phyloP scores from a whole-genome alignment of 208 protist species.

The Trypanosoma congolense region DNA sequence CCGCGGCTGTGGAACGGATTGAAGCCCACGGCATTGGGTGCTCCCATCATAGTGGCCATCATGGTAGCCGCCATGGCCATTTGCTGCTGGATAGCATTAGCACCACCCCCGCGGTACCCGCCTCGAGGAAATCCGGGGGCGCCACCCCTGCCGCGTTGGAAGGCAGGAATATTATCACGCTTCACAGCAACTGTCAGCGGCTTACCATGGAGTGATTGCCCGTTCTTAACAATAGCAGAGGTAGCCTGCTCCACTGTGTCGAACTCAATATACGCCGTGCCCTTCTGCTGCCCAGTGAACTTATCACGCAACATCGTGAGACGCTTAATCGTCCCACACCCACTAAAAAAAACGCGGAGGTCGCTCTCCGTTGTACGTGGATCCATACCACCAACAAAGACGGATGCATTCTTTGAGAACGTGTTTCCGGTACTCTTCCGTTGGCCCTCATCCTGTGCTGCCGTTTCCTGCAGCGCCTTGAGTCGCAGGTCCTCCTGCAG shows the following conservation, averaged over 20 bases:
- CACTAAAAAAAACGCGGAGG: conserved; percentile 87
- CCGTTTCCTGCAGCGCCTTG: conserved; percentile 69
- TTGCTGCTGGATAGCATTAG: conserved; percentile 49
- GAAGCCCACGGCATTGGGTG: conserved; percentile 42
- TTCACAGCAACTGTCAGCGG: conserved; percentile 80
- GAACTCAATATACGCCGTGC: conserved; percentile 92
- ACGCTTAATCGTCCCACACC: conserved; percentile 84
- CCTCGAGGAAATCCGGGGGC: conserved; percentile 22
- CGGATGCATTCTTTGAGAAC: conserved; percentile 65
- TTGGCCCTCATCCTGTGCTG: conserved; percentile 76
- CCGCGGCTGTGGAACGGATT: conserved; percentile 42
- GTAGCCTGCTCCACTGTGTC: conserved; percentile 77
- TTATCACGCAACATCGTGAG: conserved; percentile 90
- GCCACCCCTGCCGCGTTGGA: conserved; percentile 48
- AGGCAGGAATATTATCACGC: conserved; percentile 82
- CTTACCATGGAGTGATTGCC: conserved; percentile 79
- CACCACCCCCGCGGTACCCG: conserved; percentile 33
- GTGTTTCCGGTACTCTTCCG: conserved; percentile 52
- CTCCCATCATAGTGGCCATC: conserved; percentile 79
- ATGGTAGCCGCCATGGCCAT: conserved; percentile 66
- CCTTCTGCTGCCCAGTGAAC: conserved; percentile 87
- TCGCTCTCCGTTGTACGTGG: conserved; percentile 84
- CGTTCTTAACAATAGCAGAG: conserved; percentile 79
- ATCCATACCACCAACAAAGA: conserved; percentile 92
- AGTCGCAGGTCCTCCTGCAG: conserved; percentile 85